These are phyloP conservation scores for Phellopilus nigrolimitatus DNA, from an alignment of 1,284 basidiomycete genomes.

Conservation along the genomic window DNA sequence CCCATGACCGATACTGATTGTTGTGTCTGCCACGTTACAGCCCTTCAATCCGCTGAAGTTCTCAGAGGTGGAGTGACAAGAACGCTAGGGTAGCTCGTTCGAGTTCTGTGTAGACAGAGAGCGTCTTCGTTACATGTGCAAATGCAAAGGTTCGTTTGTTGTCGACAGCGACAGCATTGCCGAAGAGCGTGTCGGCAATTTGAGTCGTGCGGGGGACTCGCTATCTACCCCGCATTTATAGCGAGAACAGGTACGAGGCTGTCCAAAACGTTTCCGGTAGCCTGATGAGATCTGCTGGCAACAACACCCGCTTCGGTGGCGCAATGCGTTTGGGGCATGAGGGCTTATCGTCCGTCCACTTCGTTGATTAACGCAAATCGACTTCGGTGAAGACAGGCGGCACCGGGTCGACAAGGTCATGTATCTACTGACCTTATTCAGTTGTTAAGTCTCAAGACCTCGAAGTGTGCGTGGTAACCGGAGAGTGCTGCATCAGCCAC, in stretches of 20 bases:
- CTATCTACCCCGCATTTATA: constrained; percentile 17
- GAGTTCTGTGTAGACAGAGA: constrained; percentile 9
- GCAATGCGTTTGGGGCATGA: no score
- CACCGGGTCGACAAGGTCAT: no score
- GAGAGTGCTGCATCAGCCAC: constrained; percentile 4
- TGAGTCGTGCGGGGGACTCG: not conserved
- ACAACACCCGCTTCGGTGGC: not conserved
- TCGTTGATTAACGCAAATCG: no score
- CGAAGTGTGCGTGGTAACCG: no score
- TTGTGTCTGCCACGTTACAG: constrained; percentile 32
- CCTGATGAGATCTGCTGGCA: constrained; percentile 15
- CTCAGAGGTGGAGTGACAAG: constrained; percentile 42
- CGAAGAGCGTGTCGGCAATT: not conserved
- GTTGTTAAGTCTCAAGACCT: no score
- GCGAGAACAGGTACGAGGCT: constrained; percentile 12
- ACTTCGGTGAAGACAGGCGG: no score
- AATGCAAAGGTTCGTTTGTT: not conserved
- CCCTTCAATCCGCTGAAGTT: constrained; percentile 66
- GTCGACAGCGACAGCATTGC: not conserved
- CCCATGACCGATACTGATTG: constrained; percentile 27
- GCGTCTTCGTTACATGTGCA: constrained; percentile 3
- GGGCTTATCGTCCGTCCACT: no score
- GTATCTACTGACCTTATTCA: no score
- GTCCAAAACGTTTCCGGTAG: not conserved
- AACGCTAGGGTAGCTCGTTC: constrained; percentile 5